These are phyloP conservation scores for Glycine soja DNA, from an alignment of 306 rosid species.

Conservation along the genomic window DNA sequence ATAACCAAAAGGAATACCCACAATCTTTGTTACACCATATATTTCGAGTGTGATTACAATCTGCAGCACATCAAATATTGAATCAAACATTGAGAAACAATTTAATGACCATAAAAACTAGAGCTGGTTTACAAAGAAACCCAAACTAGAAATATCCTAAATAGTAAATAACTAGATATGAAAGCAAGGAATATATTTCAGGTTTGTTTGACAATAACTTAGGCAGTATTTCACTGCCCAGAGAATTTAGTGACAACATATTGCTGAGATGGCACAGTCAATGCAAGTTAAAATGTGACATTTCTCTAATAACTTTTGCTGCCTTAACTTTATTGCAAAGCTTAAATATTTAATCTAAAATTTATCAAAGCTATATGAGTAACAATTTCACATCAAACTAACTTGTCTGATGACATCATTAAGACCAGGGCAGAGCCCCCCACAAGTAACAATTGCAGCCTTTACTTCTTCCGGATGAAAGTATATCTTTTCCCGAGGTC, in stretches of 20 bases:
- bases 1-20: constrained; percentile 96
- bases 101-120: constrained; percentile 19
- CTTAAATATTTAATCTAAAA: constrained; percentile 25
- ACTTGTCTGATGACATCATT: constrained; percentile 99
- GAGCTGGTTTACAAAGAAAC: constrained; percentile 23
- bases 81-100: constrained; percentile 38
- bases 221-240: constrained; percentile 9
- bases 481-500: constrained; percentile 91
- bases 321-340: constrained; percentile 9
- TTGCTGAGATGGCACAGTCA: background rate
- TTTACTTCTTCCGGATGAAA: constrained; percentile 92
- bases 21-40: constrained; percentile 86
- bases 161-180: background rate
- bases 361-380: background rate
- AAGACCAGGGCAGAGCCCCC: constrained; percentile 99
- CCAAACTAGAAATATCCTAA: constrained; percentile 30
- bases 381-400: constrained; percentile 42
- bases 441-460: constrained; percentile 97
- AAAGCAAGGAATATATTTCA: background rate
- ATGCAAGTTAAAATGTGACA: constrained; percentile 14
- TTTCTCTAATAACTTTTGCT: background rate
- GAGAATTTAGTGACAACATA: background rate
- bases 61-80: constrained; percentile 62
- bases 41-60: constrained; percentile 97
- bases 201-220: background rate